These are phyloP conservation scores for Sugiyamaella xylanicola DNA, from an alignment of 1,139 yeast species.

Conservation along the genomic window DNA sequence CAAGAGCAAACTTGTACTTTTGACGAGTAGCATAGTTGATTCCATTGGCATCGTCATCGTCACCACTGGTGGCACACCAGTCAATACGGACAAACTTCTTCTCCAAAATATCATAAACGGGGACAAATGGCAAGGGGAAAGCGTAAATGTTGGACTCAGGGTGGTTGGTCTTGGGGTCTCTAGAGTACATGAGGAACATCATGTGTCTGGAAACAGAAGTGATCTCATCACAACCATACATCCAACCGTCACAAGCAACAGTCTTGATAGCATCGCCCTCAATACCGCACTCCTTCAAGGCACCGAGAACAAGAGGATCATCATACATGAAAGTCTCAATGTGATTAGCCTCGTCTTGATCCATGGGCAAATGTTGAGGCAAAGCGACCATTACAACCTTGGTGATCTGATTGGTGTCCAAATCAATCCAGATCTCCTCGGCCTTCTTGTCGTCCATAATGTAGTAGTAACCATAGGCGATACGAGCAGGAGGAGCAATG, in stretches of 20 bases:
- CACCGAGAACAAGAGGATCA: conserved; percentile 65
- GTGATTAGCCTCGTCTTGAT: conserved; percentile 65
- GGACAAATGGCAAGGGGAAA: conserved; percentile 81
- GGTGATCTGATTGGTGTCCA: conserved; percentile 57
- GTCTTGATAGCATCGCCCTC: conserved; percentile 48
- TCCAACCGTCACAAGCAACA: conserved; percentile 89
- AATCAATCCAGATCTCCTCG: conserved; percentile 74
- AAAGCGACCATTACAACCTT: conserved; percentile 58
- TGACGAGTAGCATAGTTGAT: conserved; percentile 46
- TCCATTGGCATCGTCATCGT: conserved; percentile 49
- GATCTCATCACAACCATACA: conserved; percentile 89
- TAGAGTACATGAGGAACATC: conserved; percentile 72
- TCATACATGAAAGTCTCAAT: conserved; percentile 67
- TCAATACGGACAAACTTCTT: conserved; percentile 72
- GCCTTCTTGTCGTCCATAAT: conserved; percentile 60
- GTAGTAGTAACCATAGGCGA: conserved; percentile 66
- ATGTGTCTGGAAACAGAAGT: conserved; percentile 69
- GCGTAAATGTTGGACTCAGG: conserved; percentile 84
- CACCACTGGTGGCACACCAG: conserved; percentile 65
- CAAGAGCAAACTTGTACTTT: conserved; percentile 65
- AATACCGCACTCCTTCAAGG: conserved; percentile 58
- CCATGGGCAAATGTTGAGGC: conserved; percentile 74
- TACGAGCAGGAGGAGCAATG: conserved; percentile 57
- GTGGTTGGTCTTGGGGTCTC: conserved; percentile 63
- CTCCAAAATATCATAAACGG: conserved; percentile 72